Evolutionary conservation across 2,329 filamentous ascomycete species (phyloP), one percentile per base, ranked within the genome.

Genomic region (Berkeleyomyces rouxiae): DNA sequence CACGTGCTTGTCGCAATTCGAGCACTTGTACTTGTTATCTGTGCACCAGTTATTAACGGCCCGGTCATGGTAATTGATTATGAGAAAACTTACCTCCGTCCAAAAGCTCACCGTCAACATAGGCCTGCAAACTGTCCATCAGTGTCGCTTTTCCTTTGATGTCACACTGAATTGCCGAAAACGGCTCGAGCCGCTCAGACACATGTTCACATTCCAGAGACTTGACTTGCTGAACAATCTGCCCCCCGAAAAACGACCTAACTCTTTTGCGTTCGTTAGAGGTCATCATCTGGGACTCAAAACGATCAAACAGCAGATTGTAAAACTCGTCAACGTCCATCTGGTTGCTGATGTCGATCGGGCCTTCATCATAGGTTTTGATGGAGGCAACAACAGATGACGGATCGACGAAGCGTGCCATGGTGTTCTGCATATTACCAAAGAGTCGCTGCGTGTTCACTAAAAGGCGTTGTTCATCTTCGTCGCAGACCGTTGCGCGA

Each of bases 291-390:
- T 96, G 89, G 7, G 83, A 82, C 70, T 99, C 95, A 82, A 90
- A 90, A 36, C 90, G 83, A 71, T 95, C 90, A 68, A 97, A 93
- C 0, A 99, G 79, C 3, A 96, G 79, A 69, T 93, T 96, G 75
- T 95, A 97, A 71, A 97, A 99, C 71, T 96, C 91, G 68, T 97
- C 93, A 4, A 96, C 93, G 70, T 99, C 93, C 89, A 99, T 97
- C 72, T 99, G 93, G 64, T 88, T 83, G 63, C 85, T 83, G 36
- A 95, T 85, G 71, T 97, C 90, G 66, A 99, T 95, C 13, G 82
- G 79, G 1, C 84, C 80, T 64, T 90, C 87, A 43, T 95, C 89
- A 64, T 91, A 92, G 0, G 87, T 92, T 68, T 83, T 86, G 69
- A 97, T 89, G 47, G 83, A 85, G 42, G 79, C 78, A 11, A 93